Conservation (phyloP, 805 yeast species). For the Blastobotrys parvus region DNA sequence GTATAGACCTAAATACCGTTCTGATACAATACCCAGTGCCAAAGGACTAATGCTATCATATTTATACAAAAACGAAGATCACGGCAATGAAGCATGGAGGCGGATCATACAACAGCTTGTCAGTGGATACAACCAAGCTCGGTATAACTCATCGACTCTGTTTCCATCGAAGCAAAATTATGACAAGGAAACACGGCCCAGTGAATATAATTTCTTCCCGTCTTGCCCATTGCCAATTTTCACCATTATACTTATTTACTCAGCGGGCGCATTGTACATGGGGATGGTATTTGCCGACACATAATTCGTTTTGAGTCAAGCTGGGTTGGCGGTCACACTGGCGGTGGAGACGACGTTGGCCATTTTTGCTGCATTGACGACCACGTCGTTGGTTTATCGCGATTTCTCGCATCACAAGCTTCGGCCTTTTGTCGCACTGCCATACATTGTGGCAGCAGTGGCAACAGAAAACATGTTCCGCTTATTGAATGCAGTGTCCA, state of each 20-base stretch:
- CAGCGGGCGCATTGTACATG: constrained; percentile 28
- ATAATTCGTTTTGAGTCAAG: constrained; percentile 37
- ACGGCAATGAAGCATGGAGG: not conserved
- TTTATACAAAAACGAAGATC: not conserved
- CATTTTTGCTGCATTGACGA: constrained; percentile 35
- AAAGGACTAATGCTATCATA: constrained; percentile 1
- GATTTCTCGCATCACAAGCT: constrained; percentile 31
- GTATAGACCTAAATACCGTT: not conserved
- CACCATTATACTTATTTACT: constrained; percentile 22
- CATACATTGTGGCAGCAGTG: constrained; percentile 35
- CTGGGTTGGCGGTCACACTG: constrained; percentile 39
- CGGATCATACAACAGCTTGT: not conserved
- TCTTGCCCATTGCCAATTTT: constrained; percentile 17
- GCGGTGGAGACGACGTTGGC: constrained; percentile 34
- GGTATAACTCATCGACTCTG: not conserved
- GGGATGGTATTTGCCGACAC: constrained; percentile 34
- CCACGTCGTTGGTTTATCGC: constrained; percentile 33
- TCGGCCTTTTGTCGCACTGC: constrained; percentile 29
- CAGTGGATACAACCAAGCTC: not conserved
- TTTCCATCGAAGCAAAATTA: not conserved
- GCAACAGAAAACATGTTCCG: constrained; percentile 43
- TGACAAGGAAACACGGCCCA: not conserved
- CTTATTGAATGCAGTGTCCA: constrained; percentile 33
- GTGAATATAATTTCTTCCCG: constrained; percentile 9
- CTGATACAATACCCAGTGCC: too few species aligned